phyloP scores from a whole-genome alignment of 805 yeast genomes.

The Candida stauntonica region DNA sequence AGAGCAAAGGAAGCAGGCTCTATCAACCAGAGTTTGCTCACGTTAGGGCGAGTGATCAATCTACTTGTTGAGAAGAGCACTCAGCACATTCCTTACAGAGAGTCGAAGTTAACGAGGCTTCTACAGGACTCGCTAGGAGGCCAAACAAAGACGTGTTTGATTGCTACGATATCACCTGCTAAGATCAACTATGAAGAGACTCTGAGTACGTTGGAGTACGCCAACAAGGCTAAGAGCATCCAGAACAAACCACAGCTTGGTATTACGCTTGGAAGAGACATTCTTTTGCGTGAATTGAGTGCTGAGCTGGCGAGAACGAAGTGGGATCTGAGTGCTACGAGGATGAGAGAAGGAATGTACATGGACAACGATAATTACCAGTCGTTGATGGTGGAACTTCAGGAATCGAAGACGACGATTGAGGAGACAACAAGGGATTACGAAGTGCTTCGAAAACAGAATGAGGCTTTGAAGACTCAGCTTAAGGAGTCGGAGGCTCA shows the following conservation, averaged over 20 bases:
- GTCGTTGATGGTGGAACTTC: constrained; percentile 43
- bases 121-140: constrained; percentile 86
- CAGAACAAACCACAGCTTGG: constrained; percentile 68
- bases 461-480: constrained; percentile 26
- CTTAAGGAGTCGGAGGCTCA: constrained; percentile 21
- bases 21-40: constrained; percentile 81
- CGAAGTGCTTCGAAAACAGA: constrained; percentile 37
- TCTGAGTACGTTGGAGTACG: constrained; percentile 79
- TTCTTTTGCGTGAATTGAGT: constrained; percentile 43
- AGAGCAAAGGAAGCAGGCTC: constrained; percentile 93
- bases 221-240: constrained; percentile 80
- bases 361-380: constrained; percentile 58
- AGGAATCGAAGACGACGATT: constrained; percentile 45
- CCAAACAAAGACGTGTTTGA: constrained; percentile 76
- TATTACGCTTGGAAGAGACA: constrained; percentile 47
- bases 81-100: constrained; percentile 80
- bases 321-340: constrained; percentile 59
- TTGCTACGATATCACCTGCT: constrained; percentile 87
- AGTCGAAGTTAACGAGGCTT: constrained; percentile 70
- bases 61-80: constrained; percentile 55
- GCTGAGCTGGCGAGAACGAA: constrained; percentile 44
- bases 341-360: constrained; percentile 60
- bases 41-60: constrained; percentile 87
- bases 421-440: constrained; percentile 41
- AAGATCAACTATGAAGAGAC: constrained; percentile 75